phyloP scores from a whole-genome alignment of 768 basidiomycete species.

The Lactarius hengduanensis region DNA sequence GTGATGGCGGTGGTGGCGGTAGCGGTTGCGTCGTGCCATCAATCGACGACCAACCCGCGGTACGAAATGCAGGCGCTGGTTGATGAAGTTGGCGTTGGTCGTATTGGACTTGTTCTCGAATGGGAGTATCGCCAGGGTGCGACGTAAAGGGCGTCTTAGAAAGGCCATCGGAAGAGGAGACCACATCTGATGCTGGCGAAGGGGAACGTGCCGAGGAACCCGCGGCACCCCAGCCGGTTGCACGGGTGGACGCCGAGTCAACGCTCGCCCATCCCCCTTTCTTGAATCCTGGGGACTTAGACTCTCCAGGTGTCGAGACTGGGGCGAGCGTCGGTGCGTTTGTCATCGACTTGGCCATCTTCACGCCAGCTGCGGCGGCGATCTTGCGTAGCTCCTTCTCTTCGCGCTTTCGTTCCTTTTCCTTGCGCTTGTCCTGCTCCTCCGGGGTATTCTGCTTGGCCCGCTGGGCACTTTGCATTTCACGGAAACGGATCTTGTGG shows the following conservation, averaged over 20 bases:
- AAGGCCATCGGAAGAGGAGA: constrained; percentile 1
- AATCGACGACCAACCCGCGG: constrained; percentile 66
- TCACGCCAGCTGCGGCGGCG: constrained; percentile 79
- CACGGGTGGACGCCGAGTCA: constrained; percentile 7
- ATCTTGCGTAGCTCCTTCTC: constrained; percentile 84
- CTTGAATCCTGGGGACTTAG: constrained; percentile 39
- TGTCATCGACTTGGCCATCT: constrained; percentile 43
- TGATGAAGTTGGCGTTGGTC: constrained; percentile 21
- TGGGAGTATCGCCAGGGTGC: neutral
- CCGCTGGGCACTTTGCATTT: constrained; percentile 76
- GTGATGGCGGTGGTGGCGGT: constrained; percentile 6
- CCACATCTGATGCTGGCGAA: constrained; percentile 12
- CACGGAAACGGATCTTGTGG: constrained; percentile 77
- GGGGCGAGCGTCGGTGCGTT: constrained; percentile 30
- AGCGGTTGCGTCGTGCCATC: constrained; percentile 43
- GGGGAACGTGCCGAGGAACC: constrained; percentile 32
- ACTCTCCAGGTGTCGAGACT: constrained; percentile 22
- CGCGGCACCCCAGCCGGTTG: constrained; percentile 52
- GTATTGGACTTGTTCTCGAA: neutral
- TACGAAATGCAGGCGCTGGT: constrained; percentile 50
- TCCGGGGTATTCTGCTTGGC: constrained; percentile 54
- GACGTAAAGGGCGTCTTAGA: neutral
- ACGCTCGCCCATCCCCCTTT: constrained; percentile 23
- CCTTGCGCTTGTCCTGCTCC: constrained; percentile 72
- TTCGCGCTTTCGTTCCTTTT: constrained; percentile 83